Base-by-base conservation (phyloP, 2,329 filamentous ascomycete genomes). In the Trichoderma sp. region DNA sequence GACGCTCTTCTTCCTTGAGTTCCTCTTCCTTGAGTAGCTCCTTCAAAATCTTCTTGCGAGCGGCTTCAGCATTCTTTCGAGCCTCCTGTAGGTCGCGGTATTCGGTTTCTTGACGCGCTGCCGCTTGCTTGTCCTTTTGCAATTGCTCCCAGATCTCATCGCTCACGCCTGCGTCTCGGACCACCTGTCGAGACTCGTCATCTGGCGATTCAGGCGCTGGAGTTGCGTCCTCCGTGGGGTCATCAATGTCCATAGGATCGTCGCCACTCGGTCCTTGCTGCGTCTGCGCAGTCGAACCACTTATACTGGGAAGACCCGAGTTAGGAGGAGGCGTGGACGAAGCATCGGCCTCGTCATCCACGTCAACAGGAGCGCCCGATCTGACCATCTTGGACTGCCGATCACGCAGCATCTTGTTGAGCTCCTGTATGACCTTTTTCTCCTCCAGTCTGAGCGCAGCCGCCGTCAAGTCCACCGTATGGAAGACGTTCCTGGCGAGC, bases 71-170 rank as follows among this genome's bases (percentile, higher is more conserved):
- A 54, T 69, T 9, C 45, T 69, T 68, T 10, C 74, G 72, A 12
- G 71, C 72, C 26, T 76, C 71, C 21, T 76, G 68, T 3, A 81
- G 72, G 1, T 70, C 66, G 2, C 69, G 72, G 9, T 80, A 76
- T 28, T 80, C 75, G 3, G 72, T 71, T 7, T 83, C 76, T 0
- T 74, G 75, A 0, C 74, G 74, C 1, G 75, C 67, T 41, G 79
- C 78, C 0, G 76, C 77, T 24, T 73, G 67, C 21, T 74, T 77
- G 72, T 89, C 85, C 1, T 66, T 70, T 66, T 87, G 79, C 0
- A 90, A 82, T 68, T 88, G 84, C 1, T 81, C 75, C 88, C 88
- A 91, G 1, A 85, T 76, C 6, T 75, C 83, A 55, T 90, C 86
- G 5, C 79, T 82, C 0, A 90, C 87, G 0, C 83, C 84, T 0